These are phyloP conservation scores for Penicillium taxi DNA, from an alignment of 495 filamentous ascomycete species.

Conservation along the genomic window DNA sequence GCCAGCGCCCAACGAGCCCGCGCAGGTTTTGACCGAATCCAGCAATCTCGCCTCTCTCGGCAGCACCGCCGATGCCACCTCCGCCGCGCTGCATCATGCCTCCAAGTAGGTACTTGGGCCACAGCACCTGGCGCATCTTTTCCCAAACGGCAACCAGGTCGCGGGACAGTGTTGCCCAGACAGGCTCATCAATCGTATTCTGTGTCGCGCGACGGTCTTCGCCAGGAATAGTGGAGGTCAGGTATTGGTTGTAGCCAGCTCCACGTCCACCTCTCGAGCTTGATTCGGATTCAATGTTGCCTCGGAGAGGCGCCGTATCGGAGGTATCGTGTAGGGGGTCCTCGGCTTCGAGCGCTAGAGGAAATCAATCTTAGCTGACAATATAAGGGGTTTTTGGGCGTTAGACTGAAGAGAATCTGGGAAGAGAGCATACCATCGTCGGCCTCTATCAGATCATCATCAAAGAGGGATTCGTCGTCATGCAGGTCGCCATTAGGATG, in stretches of 20 bases:
- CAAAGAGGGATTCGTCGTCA: conserved; percentile 61
- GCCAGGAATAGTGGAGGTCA: conserved; percentile 82
- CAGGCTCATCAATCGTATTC: conserved; percentile 94
- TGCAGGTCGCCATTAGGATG: conserved; percentile 29
- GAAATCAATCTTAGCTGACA: conserved; percentile 9
- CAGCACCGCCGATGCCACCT: conserved; percentile 60
- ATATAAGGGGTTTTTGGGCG: background rate
- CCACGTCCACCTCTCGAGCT: conserved; percentile 39
- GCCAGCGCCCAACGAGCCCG: conserved; percentile 59
- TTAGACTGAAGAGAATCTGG: background rate
- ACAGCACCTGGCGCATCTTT: conserved; percentile 97
- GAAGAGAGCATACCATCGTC: conserved; percentile 63
- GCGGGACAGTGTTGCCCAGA: conserved; percentile 89
- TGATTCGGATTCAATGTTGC: conserved; percentile 60
- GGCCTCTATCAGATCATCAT: conserved; percentile 88
- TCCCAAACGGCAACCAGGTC: conserved; percentile 91
- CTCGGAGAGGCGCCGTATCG: conserved; percentile 68
- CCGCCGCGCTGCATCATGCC: conserved; percentile 57
- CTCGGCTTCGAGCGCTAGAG: conserved; percentile 78
- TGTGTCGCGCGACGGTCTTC: conserved; percentile 88
- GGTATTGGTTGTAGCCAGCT: conserved; percentile 48
- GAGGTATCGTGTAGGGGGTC: conserved; percentile 68
- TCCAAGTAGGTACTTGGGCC: conserved; percentile 86
- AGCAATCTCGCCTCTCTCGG: conserved; percentile 56
- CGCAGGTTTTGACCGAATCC: conserved; percentile 56